Base-by-base conservation (phyloP, 2,329 filamentous ascomycete species). In the Cytospora piceae region DNA sequence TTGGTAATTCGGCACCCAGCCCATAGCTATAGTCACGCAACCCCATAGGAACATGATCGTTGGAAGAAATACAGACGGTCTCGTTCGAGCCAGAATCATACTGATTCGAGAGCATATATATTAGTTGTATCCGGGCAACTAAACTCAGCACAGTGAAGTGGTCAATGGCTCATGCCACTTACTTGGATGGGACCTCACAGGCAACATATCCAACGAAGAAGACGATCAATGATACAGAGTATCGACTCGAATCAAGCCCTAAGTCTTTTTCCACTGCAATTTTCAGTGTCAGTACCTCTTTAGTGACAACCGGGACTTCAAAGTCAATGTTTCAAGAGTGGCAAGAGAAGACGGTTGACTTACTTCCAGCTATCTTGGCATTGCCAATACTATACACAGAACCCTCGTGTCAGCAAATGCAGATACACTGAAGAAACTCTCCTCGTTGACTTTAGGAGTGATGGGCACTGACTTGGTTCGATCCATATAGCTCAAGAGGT, bases 181-280 rank as follows among this genome's bases (percentile, higher is more conserved):
- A 60, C 58, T 81, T 82, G 68, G 78, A 80, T 4, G 80, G 79
- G 1, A 82, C 72, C 71, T 82, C 80, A 27, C 81, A 76, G 17
- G 80, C 68, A 63, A 81, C 78, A 68, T 81, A 81, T 0, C 78
- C 76, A 49, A 81, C 70, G 68, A 77, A 80, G 69, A 69, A 74
- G 15, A 77, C 72, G 27, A 76, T 77, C 3, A 80, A 74, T 8
- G 76, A 76, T 64, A 80, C 71, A 61, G 81, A 81, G 70, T 78
- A 82, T 32, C 77, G 74, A 49, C 77, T 76, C 1, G 77, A 78
- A 2, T 73, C 70, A 29, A 82, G 74, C 22, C 77, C 70, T 2
- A 83, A 73, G 17, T 82, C 80, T 22, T 74, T 70, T 0, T 74
- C 70, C 68, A 83, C 37, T 39, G 12, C 37, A 17, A 39, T 11